Percentiles rank a stretch among this genome's conserved stretches.
Conservation (phyloP, 1,284 basidiomycete genomes). For the Cutaneotrichosporon spelunceum region DNA sequence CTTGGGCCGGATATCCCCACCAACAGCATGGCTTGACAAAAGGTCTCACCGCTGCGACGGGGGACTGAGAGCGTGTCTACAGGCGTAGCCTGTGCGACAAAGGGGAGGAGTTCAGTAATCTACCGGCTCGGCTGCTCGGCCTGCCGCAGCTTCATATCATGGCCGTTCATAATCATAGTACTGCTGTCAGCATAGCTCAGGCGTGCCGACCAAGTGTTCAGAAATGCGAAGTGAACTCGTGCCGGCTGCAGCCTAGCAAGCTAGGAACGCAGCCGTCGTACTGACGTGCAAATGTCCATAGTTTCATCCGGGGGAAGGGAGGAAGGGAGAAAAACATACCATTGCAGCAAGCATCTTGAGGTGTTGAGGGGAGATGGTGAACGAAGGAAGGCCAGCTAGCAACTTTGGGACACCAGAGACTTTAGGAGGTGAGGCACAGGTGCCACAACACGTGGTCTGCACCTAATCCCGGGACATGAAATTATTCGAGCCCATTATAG, state of each 20-base stretch:
- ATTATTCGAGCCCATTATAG: not conserved
- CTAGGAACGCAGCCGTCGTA: slow-evolving; percentile 27
- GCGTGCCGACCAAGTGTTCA: slow-evolving; percentile 20
- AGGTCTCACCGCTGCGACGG: slow-evolving; percentile 35
- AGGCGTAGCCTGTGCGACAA: not conserved
- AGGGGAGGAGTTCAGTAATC: not conserved
- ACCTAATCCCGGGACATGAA: not conserved
- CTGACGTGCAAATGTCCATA: slow-evolving; percentile 45
- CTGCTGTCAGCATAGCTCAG: not conserved
- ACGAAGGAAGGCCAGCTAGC: not conserved
- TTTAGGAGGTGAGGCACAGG: not conserved
- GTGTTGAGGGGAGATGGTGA: slow-evolving; percentile 6
- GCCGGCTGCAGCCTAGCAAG: slow-evolving; percentile 19
- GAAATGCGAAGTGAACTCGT: slow-evolving; percentile 40
- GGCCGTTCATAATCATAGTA: slow-evolving; percentile 1
- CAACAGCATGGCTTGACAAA: slow-evolving; percentile 34
- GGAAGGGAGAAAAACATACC: slow-evolving; percentile 11
- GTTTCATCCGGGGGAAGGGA: slow-evolving; percentile 31
- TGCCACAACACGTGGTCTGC: not conserved
- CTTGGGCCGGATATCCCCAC: slow-evolving; percentile 25
- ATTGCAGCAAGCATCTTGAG: not conserved
- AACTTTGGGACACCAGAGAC: not conserved
- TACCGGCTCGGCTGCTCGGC: not conserved
- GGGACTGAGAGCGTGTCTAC: slow-evolving; percentile 38
- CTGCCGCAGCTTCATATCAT: not conserved